These are phyloP conservation scores for Talaromyces funiculosus DNA, from an alignment of 2,329 filamentous ascomycete species.

Conservation along the genomic window DNA sequence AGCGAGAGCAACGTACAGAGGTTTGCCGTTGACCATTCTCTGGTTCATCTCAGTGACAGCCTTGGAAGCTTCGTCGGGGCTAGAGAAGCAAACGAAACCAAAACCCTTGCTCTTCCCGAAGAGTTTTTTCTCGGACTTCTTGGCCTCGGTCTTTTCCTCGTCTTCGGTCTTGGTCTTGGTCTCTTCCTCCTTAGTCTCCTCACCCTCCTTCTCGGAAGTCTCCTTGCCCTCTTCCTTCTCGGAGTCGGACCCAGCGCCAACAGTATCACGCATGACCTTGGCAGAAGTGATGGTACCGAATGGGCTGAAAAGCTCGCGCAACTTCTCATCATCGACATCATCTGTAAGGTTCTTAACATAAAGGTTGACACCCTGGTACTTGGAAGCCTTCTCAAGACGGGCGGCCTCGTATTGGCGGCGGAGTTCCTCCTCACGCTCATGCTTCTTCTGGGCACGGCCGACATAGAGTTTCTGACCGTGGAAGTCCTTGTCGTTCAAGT, in stretches of 20 bases:
- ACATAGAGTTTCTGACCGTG: slow-evolving; percentile 95
- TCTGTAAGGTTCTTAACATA: slow-evolving; percentile 99
- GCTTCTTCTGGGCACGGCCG: slow-evolving; percentile 98
- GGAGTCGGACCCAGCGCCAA: slow-evolving; percentile 32
- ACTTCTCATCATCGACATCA: slow-evolving; percentile 95
- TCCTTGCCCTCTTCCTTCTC: slow-evolving; percentile 27
- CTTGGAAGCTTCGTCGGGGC: slow-evolving; percentile 98
- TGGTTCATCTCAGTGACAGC: slow-evolving; percentile 99
- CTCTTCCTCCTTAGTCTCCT: slow-evolving; percentile 38
- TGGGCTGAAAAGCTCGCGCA: slow-evolving; percentile 84
- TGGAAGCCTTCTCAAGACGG: slow-evolving; percentile 95
- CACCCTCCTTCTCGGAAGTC: slow-evolving; percentile 28
- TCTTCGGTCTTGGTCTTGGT: slow-evolving; percentile 46
- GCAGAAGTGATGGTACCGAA: slow-evolving; percentile 96
- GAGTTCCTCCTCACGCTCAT: slow-evolving; percentile 98
- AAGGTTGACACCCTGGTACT: slow-evolving; percentile 98
- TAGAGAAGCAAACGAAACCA: slow-evolving; percentile 99
- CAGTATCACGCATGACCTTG: slow-evolving; percentile 94
- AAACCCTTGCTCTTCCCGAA: slow-evolving; percentile 99
- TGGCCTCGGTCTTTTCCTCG: slow-evolving; percentile 51
- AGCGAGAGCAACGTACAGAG: slow-evolving; percentile 92
- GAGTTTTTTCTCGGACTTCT: slow-evolving; percentile 57
- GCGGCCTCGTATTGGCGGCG: slow-evolving; percentile 98
- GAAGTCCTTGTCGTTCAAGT: slow-evolving; percentile 87
- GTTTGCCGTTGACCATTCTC: slow-evolving; percentile 96